These are phyloP conservation scores for Allium fistulosum DNA, from an alignment of 106 monocot genomes.

Conservation along the genomic window DNA sequence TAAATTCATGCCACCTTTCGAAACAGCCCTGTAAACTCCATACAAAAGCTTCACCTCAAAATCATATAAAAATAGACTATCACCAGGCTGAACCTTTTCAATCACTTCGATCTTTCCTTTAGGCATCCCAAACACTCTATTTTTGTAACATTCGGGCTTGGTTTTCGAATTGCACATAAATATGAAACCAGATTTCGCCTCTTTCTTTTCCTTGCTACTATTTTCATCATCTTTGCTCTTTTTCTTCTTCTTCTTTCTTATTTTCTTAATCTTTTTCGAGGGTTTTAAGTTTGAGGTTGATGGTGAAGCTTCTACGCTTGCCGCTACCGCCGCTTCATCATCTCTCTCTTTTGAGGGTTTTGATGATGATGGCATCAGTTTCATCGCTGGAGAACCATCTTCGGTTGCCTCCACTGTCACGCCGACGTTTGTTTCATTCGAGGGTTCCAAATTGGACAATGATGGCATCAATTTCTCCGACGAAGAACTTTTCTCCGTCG, in stretches of 20 bases:
- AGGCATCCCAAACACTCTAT: conserved; percentile 52
- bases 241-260: background rate
- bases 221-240: background rate
- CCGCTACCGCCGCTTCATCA: background rate
- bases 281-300: background rate
- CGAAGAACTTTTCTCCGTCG: too few species aligned
- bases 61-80: conserved; percentile 58
- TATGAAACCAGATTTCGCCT: conserved; percentile 51
- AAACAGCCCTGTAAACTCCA: conserved; percentile 42
- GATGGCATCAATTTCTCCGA: too few species aligned
- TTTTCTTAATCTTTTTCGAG: background rate
- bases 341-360: background rate
- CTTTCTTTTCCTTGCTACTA: background rate
- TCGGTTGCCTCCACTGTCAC: too few species aligned
- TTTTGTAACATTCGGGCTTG: conserved; percentile 55
- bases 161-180: conserved; percentile 61
- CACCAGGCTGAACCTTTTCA: conserved; percentile 35
- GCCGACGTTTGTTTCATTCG: too few species aligned
- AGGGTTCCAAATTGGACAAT: too few species aligned
- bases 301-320: background rate
- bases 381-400: background rate
- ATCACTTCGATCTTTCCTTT: conserved; percentile 33
- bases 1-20: conserved; percentile 35
- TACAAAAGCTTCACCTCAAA: conserved; percentile 59
- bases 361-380: background rate